Base-by-base conservation (phyloP, 768 basidiomycete species). In the Lentinus tigrinus region DNA sequence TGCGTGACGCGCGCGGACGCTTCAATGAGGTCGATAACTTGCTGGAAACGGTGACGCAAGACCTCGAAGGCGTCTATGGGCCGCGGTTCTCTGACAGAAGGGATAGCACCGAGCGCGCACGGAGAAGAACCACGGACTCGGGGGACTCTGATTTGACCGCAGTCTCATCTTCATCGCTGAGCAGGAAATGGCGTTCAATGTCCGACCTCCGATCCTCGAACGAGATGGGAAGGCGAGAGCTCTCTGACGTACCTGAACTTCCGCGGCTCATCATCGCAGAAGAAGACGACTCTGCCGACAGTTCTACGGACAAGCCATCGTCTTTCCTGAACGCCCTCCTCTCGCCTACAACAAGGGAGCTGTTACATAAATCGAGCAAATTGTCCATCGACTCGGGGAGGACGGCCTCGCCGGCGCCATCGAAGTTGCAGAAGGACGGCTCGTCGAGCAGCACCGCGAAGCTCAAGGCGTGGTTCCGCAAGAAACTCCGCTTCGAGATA, bases 391-490 rank as follows among this genome's bases (percentile, higher is more conserved):
- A 61, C 34, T 56, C 44, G 39, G 60, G 54, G 34, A 60, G 56
- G 28, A 52, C 39, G 39, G 54, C 39, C 24, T 65, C 52, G 44
- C 53, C 58, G 11, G 54, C 39, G 24, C 61, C 57, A 37, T 47
- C 5, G 21, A 57, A 54, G 31, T 11, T 31, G 31, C 31, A 31
- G 44, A 66, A 68, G 38, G 64, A 64, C 2, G 38, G 58, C 3
- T 60, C 63, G 51, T 68, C 67, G 19, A 67, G 73, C 16, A 77
- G 79, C 14, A 72, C 81, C 4, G 77, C 80, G 46, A 82, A 77
- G 61, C 67, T 89, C 44, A 86, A 82, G 62, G 77, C 81, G 4
- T 89, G 88, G 88, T 71, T 85, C 65, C 84, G 79, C 71, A 82
- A 81, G 61, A 86, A 86, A 60, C 75, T 87, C 27, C 63, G 72